phyloP scores from a whole-genome alignment of 2,329 filamentous ascomycete species.

The Botrytis aclada region DNA sequence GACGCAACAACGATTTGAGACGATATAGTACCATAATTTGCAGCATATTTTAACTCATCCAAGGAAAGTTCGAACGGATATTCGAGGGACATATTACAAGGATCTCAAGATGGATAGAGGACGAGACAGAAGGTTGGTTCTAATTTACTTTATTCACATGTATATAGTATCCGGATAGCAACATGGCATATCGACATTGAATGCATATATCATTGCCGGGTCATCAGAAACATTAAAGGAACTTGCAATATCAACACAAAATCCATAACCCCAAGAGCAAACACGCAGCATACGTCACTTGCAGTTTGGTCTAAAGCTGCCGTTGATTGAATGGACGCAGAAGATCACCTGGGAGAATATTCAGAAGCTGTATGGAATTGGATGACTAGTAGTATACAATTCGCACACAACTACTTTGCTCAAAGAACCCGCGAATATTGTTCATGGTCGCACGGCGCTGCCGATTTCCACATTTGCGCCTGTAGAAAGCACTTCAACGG shows the following conservation, averaged over 20 bases:
- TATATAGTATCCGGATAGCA: background rate
- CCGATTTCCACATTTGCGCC: constrained; percentile 7
- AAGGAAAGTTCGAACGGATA: background rate
- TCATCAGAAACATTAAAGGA: background rate
- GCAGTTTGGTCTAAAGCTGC: background rate
- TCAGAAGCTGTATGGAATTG: background rate
- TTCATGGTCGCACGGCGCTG: background rate
- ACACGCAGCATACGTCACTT: background rate
- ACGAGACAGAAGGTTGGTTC: constrained; percentile 43
- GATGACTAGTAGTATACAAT: background rate
- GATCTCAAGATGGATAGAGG: constrained; percentile 13
- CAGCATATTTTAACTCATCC: background rate
- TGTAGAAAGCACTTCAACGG: background rate
- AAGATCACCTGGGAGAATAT: background rate
- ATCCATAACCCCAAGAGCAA: background rate
- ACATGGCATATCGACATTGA: background rate
- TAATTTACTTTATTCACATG: constrained; percentile 20
- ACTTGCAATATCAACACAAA: background rate
- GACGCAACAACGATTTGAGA: background rate
- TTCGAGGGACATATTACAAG: background rate
- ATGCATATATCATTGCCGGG: background rate
- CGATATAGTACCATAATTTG: background rate
- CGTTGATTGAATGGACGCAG: background rate
- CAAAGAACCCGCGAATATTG: constrained; percentile 1
- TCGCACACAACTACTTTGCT: background rate